Conservation (phyloP, 768 basidiomycete species). For the Serendipita indica region DNA sequence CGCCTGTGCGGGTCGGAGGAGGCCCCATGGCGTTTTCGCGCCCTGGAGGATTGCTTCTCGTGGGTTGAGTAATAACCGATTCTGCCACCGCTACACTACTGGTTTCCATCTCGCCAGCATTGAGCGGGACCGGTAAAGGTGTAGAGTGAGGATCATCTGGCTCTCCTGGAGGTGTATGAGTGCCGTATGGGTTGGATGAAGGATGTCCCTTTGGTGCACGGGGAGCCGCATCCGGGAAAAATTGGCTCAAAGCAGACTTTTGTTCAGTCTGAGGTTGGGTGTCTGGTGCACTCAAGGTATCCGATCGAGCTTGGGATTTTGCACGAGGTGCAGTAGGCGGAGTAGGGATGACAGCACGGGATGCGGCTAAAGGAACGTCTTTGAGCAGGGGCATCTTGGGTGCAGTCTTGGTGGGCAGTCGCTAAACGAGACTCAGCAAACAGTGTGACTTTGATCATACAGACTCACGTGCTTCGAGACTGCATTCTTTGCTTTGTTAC, state of each 20-base stretch:
- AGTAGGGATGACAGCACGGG: neutral
- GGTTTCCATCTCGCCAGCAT: too few relatives aligned
- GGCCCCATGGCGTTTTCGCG: too few relatives aligned
- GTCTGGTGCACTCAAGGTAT: neutral
- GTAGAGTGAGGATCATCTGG: too few relatives aligned
- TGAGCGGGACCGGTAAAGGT: too few relatives aligned
- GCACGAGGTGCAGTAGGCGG: neutral
- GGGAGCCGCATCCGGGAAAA: constrained; percentile 7
- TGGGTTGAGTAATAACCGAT: too few relatives aligned
- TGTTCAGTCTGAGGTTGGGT: too few relatives aligned
- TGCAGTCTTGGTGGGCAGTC: constrained; percentile 5
- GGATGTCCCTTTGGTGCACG: neutral
- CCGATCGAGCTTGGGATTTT: neutral
- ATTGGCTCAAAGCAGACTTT: neutral
- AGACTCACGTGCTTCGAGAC: neutral
- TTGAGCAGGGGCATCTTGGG: neutral
- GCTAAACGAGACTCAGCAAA: neutral
- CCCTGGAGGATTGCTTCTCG: too few relatives aligned
- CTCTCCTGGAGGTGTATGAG: too few relatives aligned
- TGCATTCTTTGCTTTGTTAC: neutral
- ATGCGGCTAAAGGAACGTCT: neutral
- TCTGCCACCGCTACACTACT: too few relatives aligned
- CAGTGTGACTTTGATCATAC: neutral
- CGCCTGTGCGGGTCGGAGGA: too few relatives aligned
- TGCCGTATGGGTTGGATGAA: neutral